Evolutionary conservation across 805 yeast genomes (phyloP).

Genomic region (Ogataea pini): DNA sequence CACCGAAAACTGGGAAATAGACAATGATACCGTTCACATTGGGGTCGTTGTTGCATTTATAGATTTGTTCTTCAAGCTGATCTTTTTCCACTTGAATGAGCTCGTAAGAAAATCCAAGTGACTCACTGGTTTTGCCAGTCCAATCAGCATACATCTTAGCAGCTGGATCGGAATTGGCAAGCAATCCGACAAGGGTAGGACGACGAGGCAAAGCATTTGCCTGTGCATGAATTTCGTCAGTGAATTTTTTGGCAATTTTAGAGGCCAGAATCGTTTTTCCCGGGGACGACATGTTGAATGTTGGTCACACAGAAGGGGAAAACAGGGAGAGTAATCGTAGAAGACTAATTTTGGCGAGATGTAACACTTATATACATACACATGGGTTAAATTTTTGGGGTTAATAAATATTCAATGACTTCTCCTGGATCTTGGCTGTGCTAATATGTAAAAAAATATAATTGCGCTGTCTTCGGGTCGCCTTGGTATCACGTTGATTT

Average conservation of each 20-base stretch:
- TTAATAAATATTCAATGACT: too few species aligned
- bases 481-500: too few species aligned
- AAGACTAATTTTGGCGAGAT: too few species aligned
- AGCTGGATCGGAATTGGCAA: slow-evolving; percentile 94
- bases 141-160: slow-evolving; percentile 93
- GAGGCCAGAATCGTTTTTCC: slow-evolving; percentile 88
- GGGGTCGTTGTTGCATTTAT: slow-evolving; percentile 78
- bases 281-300: slow-evolving; percentile 35
- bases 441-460: too few species aligned
- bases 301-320: not conserved
- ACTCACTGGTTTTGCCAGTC: slow-evolving; percentile 89
- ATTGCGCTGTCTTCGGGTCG: too few species aligned
- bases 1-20: slow-evolving; percentile 96
- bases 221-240: slow-evolving; percentile 65
- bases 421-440: slow-evolving; percentile 8
- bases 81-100: slow-evolving; percentile 73
- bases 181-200: slow-evolving; percentile 85
- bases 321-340: not conserved
- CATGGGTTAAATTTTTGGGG: not conserved
- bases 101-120: slow-evolving; percentile 84
- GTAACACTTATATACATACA: not conserved
- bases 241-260: slow-evolving; percentile 78
- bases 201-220: slow-evolving; percentile 51
- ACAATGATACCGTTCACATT: slow-evolving; percentile 90
- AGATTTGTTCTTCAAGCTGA: slow-evolving; percentile 77